phyloP scores from a whole-genome alignment of 2,329 filamentous ascomycete genomes.

The Cercospora citrullina region DNA sequence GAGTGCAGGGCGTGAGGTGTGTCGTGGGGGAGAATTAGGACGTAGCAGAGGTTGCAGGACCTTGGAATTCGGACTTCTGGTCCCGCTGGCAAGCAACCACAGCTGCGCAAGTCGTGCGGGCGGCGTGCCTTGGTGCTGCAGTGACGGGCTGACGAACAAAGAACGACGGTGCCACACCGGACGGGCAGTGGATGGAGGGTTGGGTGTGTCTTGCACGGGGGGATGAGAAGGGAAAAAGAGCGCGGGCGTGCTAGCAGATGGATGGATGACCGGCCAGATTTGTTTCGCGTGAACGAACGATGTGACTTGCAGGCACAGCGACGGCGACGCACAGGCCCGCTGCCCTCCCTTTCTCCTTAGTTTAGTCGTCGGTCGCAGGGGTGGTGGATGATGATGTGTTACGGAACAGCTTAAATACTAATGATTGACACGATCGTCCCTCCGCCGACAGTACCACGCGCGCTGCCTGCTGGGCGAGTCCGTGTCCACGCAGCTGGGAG shows the following conservation, averaged over 20 bases:
- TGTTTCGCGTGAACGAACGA: background rate
- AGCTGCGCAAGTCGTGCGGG: background rate
- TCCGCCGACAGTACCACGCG: background rate
- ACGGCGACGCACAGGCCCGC: slow-evolving; percentile 1
- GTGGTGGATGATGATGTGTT: background rate
- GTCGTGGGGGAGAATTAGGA: background rate
- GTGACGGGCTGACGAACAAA: slow-evolving; percentile 15
- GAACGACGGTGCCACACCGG: slow-evolving; percentile 18
- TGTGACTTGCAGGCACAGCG: background rate
- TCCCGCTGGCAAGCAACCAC: background rate
- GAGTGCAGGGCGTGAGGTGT: background rate
- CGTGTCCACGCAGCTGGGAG: background rate
- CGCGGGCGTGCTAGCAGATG: background rate
- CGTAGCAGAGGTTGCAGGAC: background rate
- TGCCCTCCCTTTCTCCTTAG: slow-evolving; percentile 6
- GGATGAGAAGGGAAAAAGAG: background rate
- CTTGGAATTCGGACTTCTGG: background rate
- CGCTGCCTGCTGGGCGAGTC: background rate
- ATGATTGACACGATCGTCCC: slow-evolving; percentile 3
- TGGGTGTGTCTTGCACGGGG: background rate
- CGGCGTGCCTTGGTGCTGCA: slow-evolving; percentile 13
- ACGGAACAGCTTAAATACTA: background rate
- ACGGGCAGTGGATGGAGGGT: background rate
- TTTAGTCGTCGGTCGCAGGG: slow-evolving; percentile 4
- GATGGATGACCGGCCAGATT: background rate